Conservation (phyloP, 2,329 filamentous ascomycete species). For the Penicillium sclerotiorum region DNA sequence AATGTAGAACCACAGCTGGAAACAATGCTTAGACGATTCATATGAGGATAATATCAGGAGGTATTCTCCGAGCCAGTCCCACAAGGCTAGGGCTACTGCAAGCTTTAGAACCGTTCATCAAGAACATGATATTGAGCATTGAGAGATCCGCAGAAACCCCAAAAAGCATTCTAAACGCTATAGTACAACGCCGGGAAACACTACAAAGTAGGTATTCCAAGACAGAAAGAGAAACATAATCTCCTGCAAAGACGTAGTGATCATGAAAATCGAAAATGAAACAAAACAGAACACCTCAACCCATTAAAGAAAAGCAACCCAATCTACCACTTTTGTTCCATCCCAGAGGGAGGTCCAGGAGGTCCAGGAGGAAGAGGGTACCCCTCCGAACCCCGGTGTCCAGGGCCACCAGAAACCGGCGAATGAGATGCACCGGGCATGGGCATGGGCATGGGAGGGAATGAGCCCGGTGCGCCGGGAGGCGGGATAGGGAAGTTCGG, state of each 20-base stretch:
- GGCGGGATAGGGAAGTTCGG: conserved; percentile 30
- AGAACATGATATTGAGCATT: conserved; percentile 8
- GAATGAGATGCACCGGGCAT: conserved; percentile 30
- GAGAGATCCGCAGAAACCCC: conserved; percentile 4
- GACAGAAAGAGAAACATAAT: not conserved
- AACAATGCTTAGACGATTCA: too few relatives aligned
- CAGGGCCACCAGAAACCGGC: conserved; percentile 30
- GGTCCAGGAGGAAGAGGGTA: conserved; percentile 35
- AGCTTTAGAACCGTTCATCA: not conserved
- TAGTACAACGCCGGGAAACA: conserved; percentile 21
- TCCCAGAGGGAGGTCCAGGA: conserved; percentile 31
- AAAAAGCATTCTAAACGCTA: conserved; percentile 22
- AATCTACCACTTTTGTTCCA: conserved; percentile 32
- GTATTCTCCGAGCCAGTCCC: not conserved
- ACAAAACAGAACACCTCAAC: conserved; percentile 2
- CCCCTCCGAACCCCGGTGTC: conserved; percentile 32
- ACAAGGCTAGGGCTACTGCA: not conserved
- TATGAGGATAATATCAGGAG: too few relatives aligned
- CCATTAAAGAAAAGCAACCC: not conserved
- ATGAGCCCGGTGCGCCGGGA: conserved; percentile 25
- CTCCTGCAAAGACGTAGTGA: conserved; percentile 2
- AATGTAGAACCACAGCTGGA: too few relatives aligned
- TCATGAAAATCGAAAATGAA: conserved; percentile 2
- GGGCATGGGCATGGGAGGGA: conserved; percentile 43
- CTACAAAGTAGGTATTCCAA: not conserved